These are phyloP conservation scores for Dipodascopsis uninucleata DNA, from an alignment of 805 yeast species.

Conservation along the genomic window DNA sequence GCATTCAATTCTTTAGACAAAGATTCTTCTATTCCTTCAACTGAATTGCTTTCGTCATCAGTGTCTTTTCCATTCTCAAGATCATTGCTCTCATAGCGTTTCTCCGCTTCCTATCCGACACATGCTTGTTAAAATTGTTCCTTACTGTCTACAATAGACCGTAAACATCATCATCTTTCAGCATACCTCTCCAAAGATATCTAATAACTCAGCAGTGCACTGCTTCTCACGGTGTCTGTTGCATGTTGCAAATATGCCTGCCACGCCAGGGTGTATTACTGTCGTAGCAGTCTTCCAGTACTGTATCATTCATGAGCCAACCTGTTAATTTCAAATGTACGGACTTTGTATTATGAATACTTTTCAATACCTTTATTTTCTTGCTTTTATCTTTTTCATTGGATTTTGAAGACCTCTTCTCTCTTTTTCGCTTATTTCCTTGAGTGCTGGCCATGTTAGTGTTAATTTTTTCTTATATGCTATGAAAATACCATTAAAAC, in stretches of 20 bases:
- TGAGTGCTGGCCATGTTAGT: no score
- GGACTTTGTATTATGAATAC: neutral
- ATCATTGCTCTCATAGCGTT: conserved; percentile 19
- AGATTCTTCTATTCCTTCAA: conserved; percentile 28
- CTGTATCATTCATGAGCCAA: conserved; percentile 6
- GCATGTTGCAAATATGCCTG: conserved; percentile 89
- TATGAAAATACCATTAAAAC: no score
- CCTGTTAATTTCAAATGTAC: neutral
- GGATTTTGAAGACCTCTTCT: no score
- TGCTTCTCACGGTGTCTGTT: conserved; percentile 72
- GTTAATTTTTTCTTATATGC: no score
- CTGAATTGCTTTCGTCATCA: conserved; percentile 21
- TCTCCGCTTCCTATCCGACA: conserved; percentile 24
- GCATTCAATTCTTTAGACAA: conserved; percentile 44
- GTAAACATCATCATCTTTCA: neutral
- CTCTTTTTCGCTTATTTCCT: no score
- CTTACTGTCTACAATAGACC: neutral
- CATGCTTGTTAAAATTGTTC: neutral
- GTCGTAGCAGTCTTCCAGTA: conserved; percentile 19
- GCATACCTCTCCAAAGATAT: conserved; percentile 50
- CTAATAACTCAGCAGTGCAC: conserved; percentile 69
- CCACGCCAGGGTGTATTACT: conserved; percentile 46
- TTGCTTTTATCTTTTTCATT: conserved; percentile 2
- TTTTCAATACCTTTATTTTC: neutral
- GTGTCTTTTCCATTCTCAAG: conserved; percentile 40